Evolutionary conservation across 306 rosid genomes (phyloP), one percentile per base, ranked within the genome.

Genomic region (Amphicarpaea edgeworthii): DNA sequence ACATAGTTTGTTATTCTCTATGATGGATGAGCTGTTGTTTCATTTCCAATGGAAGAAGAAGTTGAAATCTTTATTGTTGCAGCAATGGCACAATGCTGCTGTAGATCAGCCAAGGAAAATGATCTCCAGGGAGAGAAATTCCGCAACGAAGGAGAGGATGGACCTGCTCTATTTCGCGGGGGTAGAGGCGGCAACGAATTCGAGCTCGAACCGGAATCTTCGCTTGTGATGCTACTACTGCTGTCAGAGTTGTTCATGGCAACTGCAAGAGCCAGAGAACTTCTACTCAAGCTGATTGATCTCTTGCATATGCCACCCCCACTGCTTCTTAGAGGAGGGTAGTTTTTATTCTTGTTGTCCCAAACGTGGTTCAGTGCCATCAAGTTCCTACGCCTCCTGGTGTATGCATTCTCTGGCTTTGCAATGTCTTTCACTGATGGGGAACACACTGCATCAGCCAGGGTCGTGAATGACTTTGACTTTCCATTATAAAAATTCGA

Each of bases 391-490:
- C 97, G 93, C 72, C 86, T 85, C 77, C 94, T 73, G 6, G 83
- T 73, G 78, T 90, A 92, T 1, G 97, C 90, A 70, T 92, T 92
- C 38, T 92, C 98, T n/a, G 93, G 93, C 68, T 95, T 95, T 9
- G 78, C 90, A 34, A 92, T 85, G 70, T 88, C 97, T 65, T 87
- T 85, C 16, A 86, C 55, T 0, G 88, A 84, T 40, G 88, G 74
- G 10, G 83, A 47, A 20, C 83, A 17, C 4, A 87, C 66, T 6
- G 91, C 97, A 45, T 86, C 97, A 17, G 74, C 85, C 28, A 95
- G 79, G 77, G 86, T 89, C 0, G 97, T 86, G 84, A 79, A 95
- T 40, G 98, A 95, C 71, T 89, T 95, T 0, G 98, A 92, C 76
- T 90, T 92, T 7, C 94, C 97, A 77, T 47, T 83, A 24, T 92